Evolutionary conservation across 2,329 filamentous ascomycete species (phyloP).

Genomic region (Thielaviopsis euricoi): DNA sequence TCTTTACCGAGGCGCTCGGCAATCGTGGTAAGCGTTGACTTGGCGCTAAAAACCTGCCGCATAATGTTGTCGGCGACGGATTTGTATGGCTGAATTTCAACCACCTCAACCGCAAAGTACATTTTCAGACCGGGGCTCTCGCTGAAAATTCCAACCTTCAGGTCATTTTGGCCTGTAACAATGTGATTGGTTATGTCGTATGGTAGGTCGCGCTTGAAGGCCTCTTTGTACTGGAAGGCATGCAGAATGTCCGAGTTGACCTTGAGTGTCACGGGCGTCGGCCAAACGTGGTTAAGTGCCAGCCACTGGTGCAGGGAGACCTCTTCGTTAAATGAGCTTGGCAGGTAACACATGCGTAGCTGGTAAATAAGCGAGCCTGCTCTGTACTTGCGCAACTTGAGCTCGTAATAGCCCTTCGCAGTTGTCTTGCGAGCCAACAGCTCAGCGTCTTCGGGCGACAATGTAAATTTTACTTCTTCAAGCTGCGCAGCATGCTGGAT

Average conservation of each 20-base stretch:
- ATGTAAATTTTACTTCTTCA: not conserved
- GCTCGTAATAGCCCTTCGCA: not conserved
- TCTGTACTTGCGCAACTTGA: constrained; percentile 4
- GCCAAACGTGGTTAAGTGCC: not conserved
- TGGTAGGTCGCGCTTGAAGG: constrained; percentile 61
- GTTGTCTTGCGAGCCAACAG: not conserved
- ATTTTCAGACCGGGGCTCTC: not conserved
- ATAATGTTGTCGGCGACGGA: constrained; percentile 25
- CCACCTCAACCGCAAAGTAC: constrained; percentile 50
- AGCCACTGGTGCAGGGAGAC: not conserved
- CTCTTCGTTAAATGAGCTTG: not conserved
- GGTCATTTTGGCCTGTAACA: constrained; percentile 39
- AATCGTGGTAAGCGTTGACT: not conserved
- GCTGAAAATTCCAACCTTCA: constrained; percentile 34
- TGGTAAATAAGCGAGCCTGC: not conserved
- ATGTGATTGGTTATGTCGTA: constrained; percentile 54
- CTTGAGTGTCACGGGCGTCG: not conserved
- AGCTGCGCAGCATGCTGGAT: not conserved
- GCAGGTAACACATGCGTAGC: constrained; percentile 4
- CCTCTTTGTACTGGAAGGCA: constrained; percentile 44
- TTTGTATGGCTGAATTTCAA: constrained; percentile 38
- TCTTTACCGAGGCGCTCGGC: not conserved
- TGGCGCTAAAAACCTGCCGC: constrained; percentile 23
- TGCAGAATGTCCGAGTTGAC: not conserved
- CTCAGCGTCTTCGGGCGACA: not conserved